Percentiles rank a stretch among this genome's conserved stretches.
Conservation (phyloP, 1,284 basidiomycete species). For the Leucoagaricus sp. region DNA sequence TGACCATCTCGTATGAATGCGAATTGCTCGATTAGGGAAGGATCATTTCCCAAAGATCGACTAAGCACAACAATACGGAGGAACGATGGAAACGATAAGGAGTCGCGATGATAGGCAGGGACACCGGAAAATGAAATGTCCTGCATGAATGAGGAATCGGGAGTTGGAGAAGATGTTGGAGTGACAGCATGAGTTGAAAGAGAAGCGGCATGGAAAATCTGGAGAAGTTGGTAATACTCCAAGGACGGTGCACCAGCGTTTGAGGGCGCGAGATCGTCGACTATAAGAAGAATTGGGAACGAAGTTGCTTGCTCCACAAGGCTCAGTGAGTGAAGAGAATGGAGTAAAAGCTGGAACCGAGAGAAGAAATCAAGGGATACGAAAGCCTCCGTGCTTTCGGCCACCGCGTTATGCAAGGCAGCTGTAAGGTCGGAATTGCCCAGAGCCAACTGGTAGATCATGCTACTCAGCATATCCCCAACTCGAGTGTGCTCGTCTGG, state of each 20-base stretch:
- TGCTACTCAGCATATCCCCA: background rate
- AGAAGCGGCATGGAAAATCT: background rate
- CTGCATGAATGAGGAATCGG: background rate
- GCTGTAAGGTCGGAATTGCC: background rate
- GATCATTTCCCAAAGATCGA: slow-evolving; percentile 6
- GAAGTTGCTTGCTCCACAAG: background rate
- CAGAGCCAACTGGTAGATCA: slow-evolving; percentile 7
- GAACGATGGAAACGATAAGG: slow-evolving; percentile 8
- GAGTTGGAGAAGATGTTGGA: background rate
- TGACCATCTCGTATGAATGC: slow-evolving; percentile 9
- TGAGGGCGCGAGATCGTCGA: slow-evolving; percentile 8
- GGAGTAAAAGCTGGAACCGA: slow-evolving; percentile 7
- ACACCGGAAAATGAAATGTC: background rate
- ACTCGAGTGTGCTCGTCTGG: background rate
- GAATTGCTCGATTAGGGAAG: slow-evolving; percentile 8
- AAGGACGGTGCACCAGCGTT: background rate
- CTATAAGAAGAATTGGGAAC: background rate
- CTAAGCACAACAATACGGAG: slow-evolving; percentile 10
- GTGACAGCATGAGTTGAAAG: background rate
- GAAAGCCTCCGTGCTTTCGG: background rate
- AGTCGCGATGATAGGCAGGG: background rate
- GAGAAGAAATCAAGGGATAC: background rate
- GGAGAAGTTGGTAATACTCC: slow-evolving; percentile 1
- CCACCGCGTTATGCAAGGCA: background rate
- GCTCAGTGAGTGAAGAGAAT: background rate